Evolutionary conservation across 2,329 filamentous ascomycete species (phyloP).

Genomic region (Furcasterigmium furcatum): DNA sequence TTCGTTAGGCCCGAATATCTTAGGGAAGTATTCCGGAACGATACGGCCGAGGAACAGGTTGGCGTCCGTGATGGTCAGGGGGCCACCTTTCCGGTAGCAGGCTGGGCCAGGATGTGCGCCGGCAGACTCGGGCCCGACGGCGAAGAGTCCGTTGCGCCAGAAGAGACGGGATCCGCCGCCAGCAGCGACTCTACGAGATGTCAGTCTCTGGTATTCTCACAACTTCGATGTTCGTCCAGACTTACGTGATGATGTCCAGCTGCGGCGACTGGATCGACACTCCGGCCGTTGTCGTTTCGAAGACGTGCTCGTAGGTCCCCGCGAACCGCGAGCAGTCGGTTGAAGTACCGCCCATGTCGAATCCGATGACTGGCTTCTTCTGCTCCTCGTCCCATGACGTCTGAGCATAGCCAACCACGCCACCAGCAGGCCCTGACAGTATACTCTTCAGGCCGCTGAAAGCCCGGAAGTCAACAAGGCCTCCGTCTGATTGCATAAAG

Average conservation of each 20-base stretch:
- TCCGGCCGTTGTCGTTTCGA: constrained; percentile 75
- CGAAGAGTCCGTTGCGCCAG: constrained; percentile 70
- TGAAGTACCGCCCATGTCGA: constrained; percentile 74
- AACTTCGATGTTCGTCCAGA: no score
- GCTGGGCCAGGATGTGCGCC: constrained; percentile 69
- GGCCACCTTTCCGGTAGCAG: constrained; percentile 70
- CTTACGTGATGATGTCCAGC: constrained; percentile 79
- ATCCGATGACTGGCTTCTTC: constrained; percentile 69
- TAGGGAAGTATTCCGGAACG: constrained; percentile 64
- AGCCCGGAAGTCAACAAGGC: constrained; percentile 50
- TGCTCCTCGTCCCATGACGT: constrained; percentile 69
- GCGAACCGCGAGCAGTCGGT: constrained; percentile 72
- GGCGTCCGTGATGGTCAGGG: constrained; percentile 69
- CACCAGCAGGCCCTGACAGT: constrained; percentile 72
- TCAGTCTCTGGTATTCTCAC: no score
- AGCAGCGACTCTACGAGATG: no score
- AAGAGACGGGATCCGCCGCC: constrained; percentile 69
- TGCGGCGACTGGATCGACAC: constrained; percentile 77
- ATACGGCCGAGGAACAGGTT: constrained; percentile 64
- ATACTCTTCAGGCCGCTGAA: constrained; percentile 72
- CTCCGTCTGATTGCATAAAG: constrained; percentile 66
- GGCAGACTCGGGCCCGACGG: constrained; percentile 70
- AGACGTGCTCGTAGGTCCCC: constrained; percentile 41
- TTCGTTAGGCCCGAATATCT: constrained; percentile 69
- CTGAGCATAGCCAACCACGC: constrained; percentile 72